Evolutionary conservation across 768 basidiomycete species (phyloP).

Genomic region (Pleurotus pulmonarius): DNA sequence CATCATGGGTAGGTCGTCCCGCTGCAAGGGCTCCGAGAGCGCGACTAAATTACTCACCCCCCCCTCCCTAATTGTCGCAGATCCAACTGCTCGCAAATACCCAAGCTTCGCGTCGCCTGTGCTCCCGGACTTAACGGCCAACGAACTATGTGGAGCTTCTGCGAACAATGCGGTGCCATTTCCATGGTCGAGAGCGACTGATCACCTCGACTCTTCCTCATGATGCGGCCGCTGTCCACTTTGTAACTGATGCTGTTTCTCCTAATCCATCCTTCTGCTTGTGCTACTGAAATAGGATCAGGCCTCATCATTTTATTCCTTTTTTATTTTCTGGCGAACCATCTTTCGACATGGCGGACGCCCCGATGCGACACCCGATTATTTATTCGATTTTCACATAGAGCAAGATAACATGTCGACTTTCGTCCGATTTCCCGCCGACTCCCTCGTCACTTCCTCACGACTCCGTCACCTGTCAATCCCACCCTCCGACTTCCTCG

Average conservation of each 20-base stretch:
- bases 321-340: background rate
- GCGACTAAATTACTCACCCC: background rate
- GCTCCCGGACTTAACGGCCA: constrained; percentile 65
- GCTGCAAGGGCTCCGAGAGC: too few relatives aligned
- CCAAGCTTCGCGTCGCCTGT: constrained; percentile 79
- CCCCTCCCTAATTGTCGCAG: constrained; percentile 27
- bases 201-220: constrained; percentile 7
- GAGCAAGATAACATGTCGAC: too few relatives aligned
- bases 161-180: constrained; percentile 86
- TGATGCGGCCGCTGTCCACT: background rate
- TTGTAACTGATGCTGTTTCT: background rate
- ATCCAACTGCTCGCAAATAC: constrained; percentile 72
- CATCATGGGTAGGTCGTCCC: constrained; percentile 65
- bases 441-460: too few relatives aligned
- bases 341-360: background rate
- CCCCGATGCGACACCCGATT: background rate
- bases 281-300: background rate
- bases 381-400: background rate
- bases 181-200: constrained; percentile 81
- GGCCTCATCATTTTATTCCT: background rate
- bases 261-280: too few relatives aligned
- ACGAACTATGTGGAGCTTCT: constrained; percentile 84
- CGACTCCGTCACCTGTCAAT: too few relatives aligned
- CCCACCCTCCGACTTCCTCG: too few relatives aligned
- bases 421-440: too few relatives aligned